These are phyloP conservation scores for Pascua sp. DNA, from an alignment of 1,284 basidiomycete genomes.

Conservation along the genomic window DNA sequence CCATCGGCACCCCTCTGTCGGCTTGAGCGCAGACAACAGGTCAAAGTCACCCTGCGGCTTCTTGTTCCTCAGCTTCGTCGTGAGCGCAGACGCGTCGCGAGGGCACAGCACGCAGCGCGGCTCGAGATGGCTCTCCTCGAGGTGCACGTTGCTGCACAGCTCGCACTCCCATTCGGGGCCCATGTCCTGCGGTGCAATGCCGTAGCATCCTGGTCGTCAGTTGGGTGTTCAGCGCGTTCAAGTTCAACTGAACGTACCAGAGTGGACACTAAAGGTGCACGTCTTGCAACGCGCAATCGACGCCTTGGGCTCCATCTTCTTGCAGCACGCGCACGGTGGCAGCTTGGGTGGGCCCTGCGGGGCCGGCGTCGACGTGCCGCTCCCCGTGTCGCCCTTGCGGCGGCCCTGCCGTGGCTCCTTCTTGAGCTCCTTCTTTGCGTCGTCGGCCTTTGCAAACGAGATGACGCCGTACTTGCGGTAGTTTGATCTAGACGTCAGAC, in stretches of 20 bases:
- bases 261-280: slow-evolving; percentile 72
- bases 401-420: slow-evolving; percentile 59
- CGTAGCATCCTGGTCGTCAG: slow-evolving; percentile 59
- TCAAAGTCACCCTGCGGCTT: slow-evolving; percentile 57
- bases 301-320: slow-evolving; percentile 65
- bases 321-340: slow-evolving; percentile 70
- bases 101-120: slow-evolving; percentile 51
- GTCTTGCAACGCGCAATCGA: slow-evolving; percentile 74
- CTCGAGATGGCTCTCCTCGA: slow-evolving; percentile 65
- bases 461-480: slow-evolving; percentile 85
- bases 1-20: slow-evolving; percentile 92
- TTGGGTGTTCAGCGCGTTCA: neutral
- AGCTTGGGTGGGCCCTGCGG: slow-evolving; percentile 55
- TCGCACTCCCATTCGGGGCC: slow-evolving; percentile 78
- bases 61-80: slow-evolving; percentile 25
- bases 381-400: slow-evolving; percentile 53
- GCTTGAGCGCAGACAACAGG: slow-evolving; percentile 80
- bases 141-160: slow-evolving; percentile 73
- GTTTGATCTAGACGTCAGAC: slow-evolving; percentile 20
- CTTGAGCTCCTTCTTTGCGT: slow-evolving; percentile 34
- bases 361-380: slow-evolving; percentile 38
- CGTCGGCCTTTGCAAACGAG: slow-evolving; percentile 40
- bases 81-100: slow-evolving; percentile 19
- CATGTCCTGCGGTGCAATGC: slow-evolving; percentile 59
- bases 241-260: slow-evolving; percentile 53